A percentile compares a stretch with the other conserved stretches of the same genome.
phyloP scores from a whole-genome alignment of 1,139 yeast genomes.

The Arxiozyma slooffiae region DNA sequence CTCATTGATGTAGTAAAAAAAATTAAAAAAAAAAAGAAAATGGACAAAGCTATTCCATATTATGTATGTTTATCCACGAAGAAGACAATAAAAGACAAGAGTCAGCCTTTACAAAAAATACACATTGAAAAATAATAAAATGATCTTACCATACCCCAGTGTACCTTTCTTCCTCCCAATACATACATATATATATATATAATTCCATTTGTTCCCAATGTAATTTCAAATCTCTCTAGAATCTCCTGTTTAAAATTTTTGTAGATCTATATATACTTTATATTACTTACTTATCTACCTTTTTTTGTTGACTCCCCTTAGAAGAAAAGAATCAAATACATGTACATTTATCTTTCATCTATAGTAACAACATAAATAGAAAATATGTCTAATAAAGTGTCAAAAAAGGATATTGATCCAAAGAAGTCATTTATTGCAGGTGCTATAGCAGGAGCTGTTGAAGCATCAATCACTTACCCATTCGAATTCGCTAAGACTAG shows the following conservation, averaged over 20 bases:
- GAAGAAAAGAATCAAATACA: background rate
- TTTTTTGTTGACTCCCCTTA: too few relatives aligned
- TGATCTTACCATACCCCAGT: background rate
- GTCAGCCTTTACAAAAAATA: background rate
- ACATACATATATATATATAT: too few relatives aligned
- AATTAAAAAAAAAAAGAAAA: too few relatives aligned
- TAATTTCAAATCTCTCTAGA: background rate
- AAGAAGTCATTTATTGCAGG: constrained; percentile 81
- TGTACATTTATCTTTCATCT: background rate
- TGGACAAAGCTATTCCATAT: too few relatives aligned
- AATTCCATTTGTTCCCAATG: too few relatives aligned
- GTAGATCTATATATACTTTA: too few relatives aligned
- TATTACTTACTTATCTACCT: too few relatives aligned
- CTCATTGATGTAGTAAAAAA: too few relatives aligned
- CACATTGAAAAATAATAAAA: background rate
- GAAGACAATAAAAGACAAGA: background rate
- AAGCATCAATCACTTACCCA: constrained; percentile 85
- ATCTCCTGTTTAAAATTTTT: background rate
- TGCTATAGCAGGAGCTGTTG: constrained; percentile 89
- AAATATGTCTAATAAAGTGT: constrained; percentile 3
- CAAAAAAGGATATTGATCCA: constrained; percentile 36
- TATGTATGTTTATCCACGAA: background rate
- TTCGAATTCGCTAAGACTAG: constrained; percentile 95
- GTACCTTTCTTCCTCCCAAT: background rate
- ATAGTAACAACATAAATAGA: background rate